Base-by-base conservation (phyloP, 108 stramenopile genomes). In the Skeletonema marinoi region DNA sequence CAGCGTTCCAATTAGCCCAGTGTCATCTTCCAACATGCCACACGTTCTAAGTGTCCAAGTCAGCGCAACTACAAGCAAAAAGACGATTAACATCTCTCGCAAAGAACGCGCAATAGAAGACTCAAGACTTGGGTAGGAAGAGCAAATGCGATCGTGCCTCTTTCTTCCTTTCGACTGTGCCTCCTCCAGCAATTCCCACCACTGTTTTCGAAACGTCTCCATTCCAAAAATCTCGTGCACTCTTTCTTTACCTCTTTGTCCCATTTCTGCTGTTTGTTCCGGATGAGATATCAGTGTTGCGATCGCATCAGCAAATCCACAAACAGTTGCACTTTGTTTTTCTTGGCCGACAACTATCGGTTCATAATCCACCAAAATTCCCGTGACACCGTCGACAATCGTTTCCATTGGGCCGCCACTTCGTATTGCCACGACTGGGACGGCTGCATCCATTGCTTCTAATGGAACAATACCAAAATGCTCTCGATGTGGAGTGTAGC, bases 401-500 rank as follows among this genome's bases (percentile, higher is more conserved):
- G 97, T 97, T 84, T 99, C 99, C 67, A 78, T 86, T 0, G 99
- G 99, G 21, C 99, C 99, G 11, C 98, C 98, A 42, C 85, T 85
- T 25, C 86, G 80, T 35, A 92, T 86, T 17, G 96, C 96, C 36
- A 98, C 64, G 8, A 96, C 93, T 3, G 98, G 97, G 3, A 91
- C 81, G 12, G 91, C 95, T 7, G 92, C 88, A 84, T 91, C 93
- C 98, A 98, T 98, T 44, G 96, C 97, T 84, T 99, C 99, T 17
- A 99, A 79, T 1, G 99, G 99, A n/a, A 99, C 99, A 74, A 99
- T 99, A 17, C 99, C 99, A 84, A 99, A 99, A 81, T 99, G 99
- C 86, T 99, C 99, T 60, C 84, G 68, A 61, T 93, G 77, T 30
- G 99, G 99, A 29, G 99, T 99, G 80, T 99, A 99, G 62, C 98